Evolutionary conservation across 139 green algal genomes (phyloP), one percentile per base, ranked within the genome.

Genomic region (Coelastrella sp.): DNA sequence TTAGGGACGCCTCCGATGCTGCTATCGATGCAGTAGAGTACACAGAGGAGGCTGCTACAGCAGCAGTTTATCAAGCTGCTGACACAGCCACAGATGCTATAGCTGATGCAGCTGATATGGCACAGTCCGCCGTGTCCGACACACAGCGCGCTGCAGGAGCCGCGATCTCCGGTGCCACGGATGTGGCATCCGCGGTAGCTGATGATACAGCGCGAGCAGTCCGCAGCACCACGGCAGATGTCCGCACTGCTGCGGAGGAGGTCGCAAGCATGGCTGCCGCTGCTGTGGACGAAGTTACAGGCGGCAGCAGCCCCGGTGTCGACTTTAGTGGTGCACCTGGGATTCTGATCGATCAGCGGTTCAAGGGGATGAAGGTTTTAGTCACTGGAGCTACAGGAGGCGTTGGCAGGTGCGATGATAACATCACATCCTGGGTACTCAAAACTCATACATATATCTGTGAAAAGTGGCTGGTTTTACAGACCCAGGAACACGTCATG

Each of bases 311-410:
- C 54, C 78, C 56, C 6, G 56, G 13, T 19, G 78, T 32, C 54
- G 68, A 76, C 17, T 76, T 20, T 6, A 76, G 68, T n/a, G 8
- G 17, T 71, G 57, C n/a, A n/a, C n/a, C n/a, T 78, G 82, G 65
- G 11, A 20, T 65, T 47, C 82, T 56, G 82, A 17, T 54, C 10
- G 82, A n/a, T 32, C 23, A 8, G n/a, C 60, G 89, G 5, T 89
- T 93, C 54, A 64, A 19, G 10, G 91, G 76, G 0, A 77, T 93
- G 20, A 93, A 92, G 7, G 94, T 94, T 54, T 60, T 97, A 19
- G 95, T 96, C 5, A 92, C 93, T 16, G 95, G 95, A 10, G 95
- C 95, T 4, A 96, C 94, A 56, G 95, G 95, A 13, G 95, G 94
- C 74, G 89, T 94, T 17, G 95, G 95, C 57, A 92, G 83, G 60